Conservation (phyloP, 2,329 filamentous ascomycete species). For the Fusarium nematophilum region DNA sequence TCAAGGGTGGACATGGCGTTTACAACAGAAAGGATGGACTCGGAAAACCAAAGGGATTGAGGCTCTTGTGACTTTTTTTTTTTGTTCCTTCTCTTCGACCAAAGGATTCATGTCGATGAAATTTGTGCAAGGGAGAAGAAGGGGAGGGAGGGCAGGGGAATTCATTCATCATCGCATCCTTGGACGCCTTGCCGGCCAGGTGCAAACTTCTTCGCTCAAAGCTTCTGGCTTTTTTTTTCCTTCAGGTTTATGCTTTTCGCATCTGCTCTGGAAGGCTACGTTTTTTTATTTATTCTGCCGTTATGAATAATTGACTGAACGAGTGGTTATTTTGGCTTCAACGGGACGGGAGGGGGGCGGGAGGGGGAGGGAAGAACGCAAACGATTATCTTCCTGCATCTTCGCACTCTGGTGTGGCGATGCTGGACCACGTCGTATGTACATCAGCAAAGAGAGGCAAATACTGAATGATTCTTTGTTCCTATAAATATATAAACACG, state of each 20-base stretch:
- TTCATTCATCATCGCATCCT: constrained; percentile 13
- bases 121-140: constrained; percentile 36
- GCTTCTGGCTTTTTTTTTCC: constrained; percentile 14
- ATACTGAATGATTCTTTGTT: neutral
- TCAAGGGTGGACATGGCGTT: constrained; percentile 42
- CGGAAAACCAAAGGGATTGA: constrained; percentile 37
- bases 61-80: too few relatives aligned
- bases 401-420: constrained; percentile 6
- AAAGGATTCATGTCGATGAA: constrained; percentile 20
- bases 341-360: neutral
- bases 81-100: constrained; percentile 22
- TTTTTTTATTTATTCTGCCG: too few relatives aligned
- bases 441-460: constrained; percentile 12
- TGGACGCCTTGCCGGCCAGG: constrained; percentile 3
- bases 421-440: constrained; percentile 2
- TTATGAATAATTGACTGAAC: constrained; percentile 37
- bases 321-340: constrained; percentile 19
- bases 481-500: too few relatives aligned
- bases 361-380: neutral
- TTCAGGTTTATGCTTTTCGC: constrained; percentile 5
- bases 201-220: constrained; percentile 7
- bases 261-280: constrained; percentile 17
- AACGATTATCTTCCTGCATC: constrained; percentile 3
- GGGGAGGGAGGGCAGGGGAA: too few relatives aligned
- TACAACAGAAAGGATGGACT: constrained; percentile 42